Conservation (phyloP, 345 rosid genomes). For the Abelmoschus esculentus region DNA sequence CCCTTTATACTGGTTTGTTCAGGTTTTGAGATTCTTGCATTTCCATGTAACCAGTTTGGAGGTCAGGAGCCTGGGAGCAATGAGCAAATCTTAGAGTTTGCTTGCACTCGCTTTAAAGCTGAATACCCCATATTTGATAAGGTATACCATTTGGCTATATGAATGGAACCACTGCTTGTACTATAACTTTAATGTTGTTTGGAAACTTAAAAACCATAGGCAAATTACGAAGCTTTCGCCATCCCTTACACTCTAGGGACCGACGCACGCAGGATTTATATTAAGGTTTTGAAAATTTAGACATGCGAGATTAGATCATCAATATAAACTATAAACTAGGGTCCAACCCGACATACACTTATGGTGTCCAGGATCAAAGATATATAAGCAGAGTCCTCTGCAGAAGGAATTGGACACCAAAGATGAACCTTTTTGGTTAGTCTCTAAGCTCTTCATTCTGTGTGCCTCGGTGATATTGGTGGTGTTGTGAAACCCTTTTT, state of each 20-base stretch:
- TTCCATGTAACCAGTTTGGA: slow-evolving; percentile 89
- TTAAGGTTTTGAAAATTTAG: no score
- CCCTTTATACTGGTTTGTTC: neutral
- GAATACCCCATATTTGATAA: slow-evolving; percentile 94
- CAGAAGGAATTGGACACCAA: neutral
- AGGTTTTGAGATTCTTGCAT: slow-evolving; percentile 89
- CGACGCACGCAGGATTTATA: no score
- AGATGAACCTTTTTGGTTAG: neutral
- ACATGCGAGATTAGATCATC: no score
- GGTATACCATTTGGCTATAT: slow-evolving; percentile 26
- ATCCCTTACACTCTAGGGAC: no score
- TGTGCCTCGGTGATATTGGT: neutral
- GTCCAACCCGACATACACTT: no score
- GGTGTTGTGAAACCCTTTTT: neutral
- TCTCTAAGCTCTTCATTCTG: neutral
- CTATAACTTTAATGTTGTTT: neutral
- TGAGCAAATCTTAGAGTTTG: slow-evolving; percentile 64
- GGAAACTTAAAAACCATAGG: neutral
- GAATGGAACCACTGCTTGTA: neutral
- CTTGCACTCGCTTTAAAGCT: slow-evolving; percentile 89
- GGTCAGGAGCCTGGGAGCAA: slow-evolving; percentile 81
- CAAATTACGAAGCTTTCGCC: no score
- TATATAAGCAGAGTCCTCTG: neutral
- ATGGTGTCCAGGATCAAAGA: no score
- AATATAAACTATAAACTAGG: no score